A percentile compares a stretch with the other conserved stretches of the same genome.
Conservation (phyloP, 345 rosid species). For the Eucalyptus brandiana region DNA sequence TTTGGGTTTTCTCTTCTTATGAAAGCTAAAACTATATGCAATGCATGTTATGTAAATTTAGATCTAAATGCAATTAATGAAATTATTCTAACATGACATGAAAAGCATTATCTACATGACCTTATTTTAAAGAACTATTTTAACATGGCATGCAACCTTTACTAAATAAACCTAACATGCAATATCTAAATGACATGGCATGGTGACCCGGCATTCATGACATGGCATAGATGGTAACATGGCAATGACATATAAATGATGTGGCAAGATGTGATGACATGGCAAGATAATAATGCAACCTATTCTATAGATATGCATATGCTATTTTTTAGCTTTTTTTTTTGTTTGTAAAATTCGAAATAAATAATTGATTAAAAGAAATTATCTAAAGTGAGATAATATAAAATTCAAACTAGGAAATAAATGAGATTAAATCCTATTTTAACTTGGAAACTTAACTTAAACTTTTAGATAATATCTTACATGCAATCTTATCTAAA, state of each 20-base stretch:
- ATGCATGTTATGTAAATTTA: too few relatives aligned
- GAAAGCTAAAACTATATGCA: too few relatives aligned
- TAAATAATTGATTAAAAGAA: neutral
- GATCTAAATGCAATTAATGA: neutral
- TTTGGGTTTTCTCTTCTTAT: too few relatives aligned
- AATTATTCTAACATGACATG: neutral
- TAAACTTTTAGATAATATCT: too few relatives aligned
- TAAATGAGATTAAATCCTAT: neutral
- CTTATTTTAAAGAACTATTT: neutral
- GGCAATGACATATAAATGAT: neutral
- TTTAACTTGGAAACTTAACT: neutral
- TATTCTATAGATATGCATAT: neutral
- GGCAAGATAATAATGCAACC: neutral
- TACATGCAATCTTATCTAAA: neutral
- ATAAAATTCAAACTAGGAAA: neutral
- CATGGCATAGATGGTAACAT: neutral
- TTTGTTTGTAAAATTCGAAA: too few relatives aligned
- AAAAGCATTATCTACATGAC: neutral
- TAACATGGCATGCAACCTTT: neutral
- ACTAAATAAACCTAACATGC: neutral
- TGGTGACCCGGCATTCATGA: neutral
- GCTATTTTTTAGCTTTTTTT: neutral
- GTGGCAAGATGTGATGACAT: neutral
- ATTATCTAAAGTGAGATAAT: neutral
- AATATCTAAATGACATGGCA: neutral